A percentile compares a stretch with the other conserved stretches of the same genome.
Evolutionary conservation across 2,329 filamentous ascomycete genomes (phyloP).

Genomic region (Diaporthe citriasiana): DNA sequence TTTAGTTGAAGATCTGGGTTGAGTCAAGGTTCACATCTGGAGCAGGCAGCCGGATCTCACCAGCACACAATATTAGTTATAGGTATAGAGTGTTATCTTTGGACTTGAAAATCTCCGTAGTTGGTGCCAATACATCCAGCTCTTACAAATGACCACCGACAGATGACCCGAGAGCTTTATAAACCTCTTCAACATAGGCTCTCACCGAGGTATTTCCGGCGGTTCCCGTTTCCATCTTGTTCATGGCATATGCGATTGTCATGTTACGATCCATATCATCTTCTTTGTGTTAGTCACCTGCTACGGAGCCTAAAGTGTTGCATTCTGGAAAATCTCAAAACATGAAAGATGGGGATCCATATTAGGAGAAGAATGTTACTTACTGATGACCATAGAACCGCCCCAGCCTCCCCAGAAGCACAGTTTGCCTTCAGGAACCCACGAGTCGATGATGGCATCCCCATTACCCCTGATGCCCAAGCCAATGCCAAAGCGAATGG

Average conservation of each 20-base stretch:
- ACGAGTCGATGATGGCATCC: conserved; percentile 16
- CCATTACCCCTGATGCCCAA: conserved; percentile 12
- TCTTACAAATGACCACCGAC: not conserved
- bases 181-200: conserved; percentile 20
- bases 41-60: too few species aligned
- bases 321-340: too few species aligned
- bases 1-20: too few species aligned
- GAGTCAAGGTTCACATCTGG: too few species aligned
- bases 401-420: conserved; percentile 30
- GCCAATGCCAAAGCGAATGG: conserved; percentile 2
- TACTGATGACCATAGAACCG: conserved; percentile 9
- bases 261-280: conserved; percentile 4
- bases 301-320: too few species aligned
- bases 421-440: conserved; percentile 8
- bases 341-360: too few species aligned
- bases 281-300: too few species aligned
- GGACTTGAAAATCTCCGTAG: not conserved
- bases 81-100: too few species aligned
- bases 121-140: not conserved
- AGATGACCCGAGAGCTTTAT: conserved; percentile 8
- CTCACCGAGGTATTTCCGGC: not conserved
- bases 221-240: conserved; percentile 3
- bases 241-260: conserved; percentile 9
- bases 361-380: too few species aligned
- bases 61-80: too few species aligned